Evolutionary conservation across 2,329 filamentous ascomycete species (phyloP), one percentile per base, ranked within the genome.

Genomic region (Verticillium zaregamsianum): DNA sequence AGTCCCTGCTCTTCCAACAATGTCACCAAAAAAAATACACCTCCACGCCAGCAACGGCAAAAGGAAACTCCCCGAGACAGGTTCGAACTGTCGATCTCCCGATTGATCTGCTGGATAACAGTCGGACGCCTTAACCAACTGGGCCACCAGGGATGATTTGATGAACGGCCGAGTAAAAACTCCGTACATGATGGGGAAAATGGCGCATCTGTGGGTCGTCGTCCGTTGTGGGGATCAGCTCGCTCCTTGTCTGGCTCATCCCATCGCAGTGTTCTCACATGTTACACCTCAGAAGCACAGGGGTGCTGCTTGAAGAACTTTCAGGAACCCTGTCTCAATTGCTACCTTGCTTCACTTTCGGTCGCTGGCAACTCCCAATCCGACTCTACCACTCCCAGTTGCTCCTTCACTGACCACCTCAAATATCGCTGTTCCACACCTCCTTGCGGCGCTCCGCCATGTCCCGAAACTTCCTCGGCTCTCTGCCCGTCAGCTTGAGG

Each of bases 401-500:
- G 28, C 28, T 28, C 4, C 28, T 28, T 5, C 20, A 12, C 6
- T 12, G 20, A 14, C 20, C 8, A 20, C 45, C 20, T 32, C 28
- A 55, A 5, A 17, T 8, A 32, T 55, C 54, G 31, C 28, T 49
- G 23, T 14, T 59, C 63, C 63, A 64, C 4, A 33, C 62, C 15
- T 28, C 23, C 55, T 61, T 65, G 31, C 49, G n/a, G 14, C 54
- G 37, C 39, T 60, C 45, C 5, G 49, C 63, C 12, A 59, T 31
- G 0, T 64, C 62, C 5, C 62, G 62, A 39, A 65, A 62, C 17
- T 37, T 64, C 12, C n/a, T 69, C 5, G 76, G 75, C 23, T 66
- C 64, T 20, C 65, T 64, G 0, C 76, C 75, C 8, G 75, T 78
- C 33, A 77, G 61, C 2, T 64, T 66, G 23, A 71, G 58, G 2